Conservation (phyloP, 139 green algal genomes). For the Coelastrella sp. region DNA sequence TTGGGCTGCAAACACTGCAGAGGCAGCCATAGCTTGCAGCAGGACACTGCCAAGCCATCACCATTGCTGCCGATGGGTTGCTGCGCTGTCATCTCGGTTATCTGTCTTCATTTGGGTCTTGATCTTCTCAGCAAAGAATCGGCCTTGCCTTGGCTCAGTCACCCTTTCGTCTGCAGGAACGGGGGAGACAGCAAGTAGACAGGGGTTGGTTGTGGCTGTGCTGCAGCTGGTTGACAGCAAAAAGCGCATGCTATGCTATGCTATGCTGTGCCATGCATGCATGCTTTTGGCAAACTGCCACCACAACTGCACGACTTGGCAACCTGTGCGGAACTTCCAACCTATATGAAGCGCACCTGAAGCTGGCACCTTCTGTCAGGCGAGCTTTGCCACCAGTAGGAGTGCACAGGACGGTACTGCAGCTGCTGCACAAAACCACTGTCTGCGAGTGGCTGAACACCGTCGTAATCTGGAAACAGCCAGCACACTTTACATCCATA, state of each 20-base stretch:
- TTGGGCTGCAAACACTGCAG: background rate
- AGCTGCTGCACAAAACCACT: conserved; percentile 95
- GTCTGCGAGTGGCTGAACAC: conserved; percentile 98
- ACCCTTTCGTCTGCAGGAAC: background rate
- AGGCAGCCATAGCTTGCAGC: background rate
- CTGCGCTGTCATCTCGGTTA: background rate
- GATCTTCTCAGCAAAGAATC: background rate
- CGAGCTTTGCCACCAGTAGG: conserved; percentile 95
- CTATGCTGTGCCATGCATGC: too few relatives aligned
- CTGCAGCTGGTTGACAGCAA: background rate
- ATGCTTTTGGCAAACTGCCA: too few relatives aligned
- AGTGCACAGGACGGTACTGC: conserved; percentile 94
- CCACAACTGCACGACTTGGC: too few relatives aligned
- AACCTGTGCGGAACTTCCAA: too few relatives aligned
- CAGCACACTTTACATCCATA: conserved; percentile 98
- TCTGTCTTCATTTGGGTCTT: background rate
- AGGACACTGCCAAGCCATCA: too few relatives aligned
- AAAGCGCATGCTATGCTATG: background rate
- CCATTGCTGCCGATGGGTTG: too few relatives aligned
- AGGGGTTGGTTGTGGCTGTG: background rate
- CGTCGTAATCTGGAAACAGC: conserved; percentile 96
- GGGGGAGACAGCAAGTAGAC: background rate
- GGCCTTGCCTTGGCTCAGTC: background rate
- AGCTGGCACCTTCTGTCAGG: conserved; percentile 95
- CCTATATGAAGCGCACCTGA: conserved; percentile 53